Percentiles rank a stretch among this genome's conserved stretches.
Conservation (phyloP, 2,329 filamentous ascomycete genomes). For the Diatrype stigma region DNA sequence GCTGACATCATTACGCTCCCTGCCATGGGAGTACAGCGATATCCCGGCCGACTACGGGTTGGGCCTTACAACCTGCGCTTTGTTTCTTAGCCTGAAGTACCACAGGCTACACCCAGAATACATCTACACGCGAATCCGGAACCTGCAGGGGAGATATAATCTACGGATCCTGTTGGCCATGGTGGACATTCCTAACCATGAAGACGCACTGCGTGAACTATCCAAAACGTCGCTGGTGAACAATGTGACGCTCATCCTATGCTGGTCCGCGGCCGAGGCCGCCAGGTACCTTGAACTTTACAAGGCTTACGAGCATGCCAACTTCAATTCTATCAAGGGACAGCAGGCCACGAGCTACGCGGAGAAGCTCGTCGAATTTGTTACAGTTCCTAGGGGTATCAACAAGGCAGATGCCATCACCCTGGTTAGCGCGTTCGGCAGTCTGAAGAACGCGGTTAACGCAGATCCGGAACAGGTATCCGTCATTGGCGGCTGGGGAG, state of each 20-base stretch:
- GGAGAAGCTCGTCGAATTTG: slow-evolving; percentile 85
- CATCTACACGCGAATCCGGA: slow-evolving; percentile 87
- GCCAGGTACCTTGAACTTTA: slow-evolving; percentile 91
- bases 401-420: slow-evolving; percentile 94
- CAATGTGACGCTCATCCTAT: slow-evolving; percentile 85
- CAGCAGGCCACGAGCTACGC: slow-evolving; percentile 80
- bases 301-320: slow-evolving; percentile 88
- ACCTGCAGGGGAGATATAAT: slow-evolving; percentile 79
- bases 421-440: slow-evolving; percentile 88
- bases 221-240: slow-evolving; percentile 91
- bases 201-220: slow-evolving; percentile 82
- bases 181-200: slow-evolving; percentile 93
- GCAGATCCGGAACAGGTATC: slow-evolving; percentile 81
- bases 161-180: slow-evolving; percentile 83
- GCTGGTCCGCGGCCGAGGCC: slow-evolving; percentile 91
- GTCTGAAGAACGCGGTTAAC: slow-evolving; percentile 80
- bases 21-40: slow-evolving; percentile 95
- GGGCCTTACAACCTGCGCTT: slow-evolving; percentile 79
- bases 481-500: slow-evolving; percentile 86
- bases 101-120: slow-evolving; percentile 97
- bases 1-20: slow-evolving; percentile 71
- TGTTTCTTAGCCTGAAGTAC: slow-evolving; percentile 95
- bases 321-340: slow-evolving; percentile 75
- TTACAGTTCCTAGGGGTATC: slow-evolving; percentile 82
- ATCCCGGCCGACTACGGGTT: slow-evolving; percentile 93